Percentiles rank a stretch among this genome's conserved stretches.
These are phyloP conservation scores for Rubus parviflorus DNA, from an alignment of 306 rosid genomes.

Conservation along the genomic window DNA sequence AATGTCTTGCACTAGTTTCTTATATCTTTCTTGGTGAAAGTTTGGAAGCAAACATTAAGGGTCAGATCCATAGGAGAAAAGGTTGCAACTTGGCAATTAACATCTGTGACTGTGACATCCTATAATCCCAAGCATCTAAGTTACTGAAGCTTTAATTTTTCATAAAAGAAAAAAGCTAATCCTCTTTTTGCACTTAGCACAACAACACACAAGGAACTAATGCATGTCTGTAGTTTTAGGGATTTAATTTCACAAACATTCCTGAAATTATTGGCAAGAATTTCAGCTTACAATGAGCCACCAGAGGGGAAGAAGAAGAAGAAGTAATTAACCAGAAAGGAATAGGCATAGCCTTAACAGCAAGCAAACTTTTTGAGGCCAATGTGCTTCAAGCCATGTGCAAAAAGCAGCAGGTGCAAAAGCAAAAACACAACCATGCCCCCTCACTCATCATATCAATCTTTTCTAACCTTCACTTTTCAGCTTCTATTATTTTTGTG, in stretches of 20 bases:
- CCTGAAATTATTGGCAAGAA: neutral
- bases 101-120: slow-evolving; percentile 11
- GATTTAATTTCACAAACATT: neutral
- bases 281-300: neutral
- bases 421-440: slow-evolving; percentile 48
- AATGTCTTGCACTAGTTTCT: neutral
- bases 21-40: neutral
- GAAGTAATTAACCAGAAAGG: slow-evolving; percentile 40
- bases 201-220: neutral
- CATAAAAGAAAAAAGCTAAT: neutral
- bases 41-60: neutral
- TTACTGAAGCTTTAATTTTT: neutral
- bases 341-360: slow-evolving; percentile 57
- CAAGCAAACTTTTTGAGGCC: slow-evolving; percentile 72
- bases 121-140: neutral
- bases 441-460: slow-evolving; percentile 34
- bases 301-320: slow-evolving; percentile 8
- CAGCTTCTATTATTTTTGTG: slow-evolving; percentile 57
- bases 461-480: slow-evolving; percentile 43
- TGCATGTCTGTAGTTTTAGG: neutral
- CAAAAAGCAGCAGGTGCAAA: slow-evolving; percentile 59
- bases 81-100: slow-evolving; percentile 4
- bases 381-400: slow-evolving; percentile 72
- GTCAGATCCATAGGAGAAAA: neutral
- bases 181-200: neutral